Percentiles rank a stretch among this genome's conserved stretches.
Evolutionary conservation across 352 stramenopile species (phyloP).

Genomic region (Phytophthora sansomeana): DNA sequence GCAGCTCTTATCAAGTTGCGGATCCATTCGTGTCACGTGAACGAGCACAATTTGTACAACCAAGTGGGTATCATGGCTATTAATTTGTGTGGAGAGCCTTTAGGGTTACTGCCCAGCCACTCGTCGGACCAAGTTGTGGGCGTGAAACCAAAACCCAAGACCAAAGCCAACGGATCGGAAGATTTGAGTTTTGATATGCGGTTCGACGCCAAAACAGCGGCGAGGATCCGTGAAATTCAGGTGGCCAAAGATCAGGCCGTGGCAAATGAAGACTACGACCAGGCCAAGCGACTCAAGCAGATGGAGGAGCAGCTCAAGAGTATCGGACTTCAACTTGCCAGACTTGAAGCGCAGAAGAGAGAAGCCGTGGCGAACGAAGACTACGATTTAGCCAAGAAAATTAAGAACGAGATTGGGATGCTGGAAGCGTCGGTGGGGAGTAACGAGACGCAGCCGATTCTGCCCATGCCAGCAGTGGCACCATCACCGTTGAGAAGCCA

Average conservation of each 20-base stretch:
- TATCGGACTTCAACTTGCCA: conserved; percentile 86
- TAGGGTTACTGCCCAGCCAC: conserved; percentile 59
- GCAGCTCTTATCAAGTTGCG: conserved; percentile 88
- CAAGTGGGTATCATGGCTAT: conserved; percentile 94
- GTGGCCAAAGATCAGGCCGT: conserved; percentile 86
- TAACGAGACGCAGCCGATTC: conserved; percentile 70
- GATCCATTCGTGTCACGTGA: conserved; percentile 91
- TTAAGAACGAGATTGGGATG: conserved; percentile 89
- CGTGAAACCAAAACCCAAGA: conserved; percentile 33
- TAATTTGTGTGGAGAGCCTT: conserved; percentile 80
- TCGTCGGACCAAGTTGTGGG: conserved; percentile 51
- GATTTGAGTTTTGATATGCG: conserved; percentile 88
- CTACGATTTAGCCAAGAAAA: conserved; percentile 91
- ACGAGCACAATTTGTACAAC: conserved; percentile 91
- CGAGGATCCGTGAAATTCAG: conserved; percentile 91
- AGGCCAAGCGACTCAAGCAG: conserved; percentile 83
- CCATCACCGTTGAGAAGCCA: conserved; percentile 45
- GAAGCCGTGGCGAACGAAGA: conserved; percentile 92
- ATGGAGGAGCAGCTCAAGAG: conserved; percentile 92
- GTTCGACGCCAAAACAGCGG: conserved; percentile 90
- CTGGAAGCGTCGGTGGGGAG: conserved; percentile 70
- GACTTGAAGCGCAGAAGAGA: conserved; percentile 88
- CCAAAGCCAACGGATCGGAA: conserved; percentile 28
- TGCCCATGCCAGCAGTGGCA: conserved; percentile 38
- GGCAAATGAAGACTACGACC: conserved; percentile 92